Base-by-base conservation (phyloP, 805 yeast genomes). In the Cyberlindnera samutprakarnensis region DNA sequence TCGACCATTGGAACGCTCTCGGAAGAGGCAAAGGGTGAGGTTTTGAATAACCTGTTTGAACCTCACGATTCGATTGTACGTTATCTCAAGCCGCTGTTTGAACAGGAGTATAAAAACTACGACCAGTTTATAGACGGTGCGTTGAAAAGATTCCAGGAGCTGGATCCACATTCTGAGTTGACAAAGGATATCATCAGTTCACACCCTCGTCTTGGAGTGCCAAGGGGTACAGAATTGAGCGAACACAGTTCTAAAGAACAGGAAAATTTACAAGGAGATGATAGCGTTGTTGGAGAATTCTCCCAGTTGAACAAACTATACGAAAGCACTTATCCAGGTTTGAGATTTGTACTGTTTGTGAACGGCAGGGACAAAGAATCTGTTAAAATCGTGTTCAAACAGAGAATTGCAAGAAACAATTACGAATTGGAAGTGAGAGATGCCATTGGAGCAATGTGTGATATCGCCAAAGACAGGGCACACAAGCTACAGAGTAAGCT, bases 391-490 rank as follows among this genome's bases (percentile, higher is more conserved):
- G 62, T 74, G 40, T 81, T 83, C 84, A 53, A 53, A 28, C 37
- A 38, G 20, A 66, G 92, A 41, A 81, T 87, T 4, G 56, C 54
- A 2, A 62, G 79, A 32, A 61, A 60, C n/a, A 70, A 78, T 46
- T 65, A 72, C 36, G 51, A 44, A 6, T 32, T 42, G 20, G 96
- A 88, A 53, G 68, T 74, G 35, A 27, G 36, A 7, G 80, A 75
- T 28, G 94, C 95, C 0, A 72, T 85, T 43, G 64, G 76, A 42
- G 95, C 94, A 16, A 85, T 87, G 94, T 84, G 95, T 55, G 94
- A 84, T 55, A 88, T 87, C 35, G 96, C 96, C 0, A 44, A 68
- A 17, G 95, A 86, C 57, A 64, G 96, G 36, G 78, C 78, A 1
- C 42, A 41, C n/a, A 80, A 78, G 47, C 51, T 74, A 28, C 61